Percentiles rank a stretch among this genome's conserved stretches.
Evolutionary conservation across 805 yeast genomes (phyloP).

Genomic region (Grigorovia transvaalensis): DNA sequence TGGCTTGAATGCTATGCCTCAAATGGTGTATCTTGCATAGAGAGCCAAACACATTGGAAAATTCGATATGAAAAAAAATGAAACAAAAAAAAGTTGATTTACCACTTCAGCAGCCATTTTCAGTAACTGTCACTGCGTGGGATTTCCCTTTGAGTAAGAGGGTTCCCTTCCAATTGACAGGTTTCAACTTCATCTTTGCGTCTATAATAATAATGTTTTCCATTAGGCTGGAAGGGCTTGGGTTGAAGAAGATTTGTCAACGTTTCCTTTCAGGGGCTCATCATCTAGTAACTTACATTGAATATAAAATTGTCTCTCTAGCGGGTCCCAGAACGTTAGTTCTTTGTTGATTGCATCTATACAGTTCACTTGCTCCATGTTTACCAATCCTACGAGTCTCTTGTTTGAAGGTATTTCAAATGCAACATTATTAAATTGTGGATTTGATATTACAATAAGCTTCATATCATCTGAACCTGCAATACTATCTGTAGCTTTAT

Average conservation of each 20-base stretch:
- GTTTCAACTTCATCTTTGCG: too few relatives aligned
- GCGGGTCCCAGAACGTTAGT: constrained; percentile 70
- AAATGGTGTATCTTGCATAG: too few relatives aligned
- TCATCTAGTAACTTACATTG: constrained; percentile 48
- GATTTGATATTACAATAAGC: constrained; percentile 73
- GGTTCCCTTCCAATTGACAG: too few relatives aligned
- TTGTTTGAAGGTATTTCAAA: constrained; percentile 51
- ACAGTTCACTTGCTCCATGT: constrained; percentile 26
- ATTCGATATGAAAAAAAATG: not conserved
- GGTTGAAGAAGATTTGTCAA: too few relatives aligned
- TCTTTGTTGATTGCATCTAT: constrained; percentile 25
- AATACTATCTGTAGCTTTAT: constrained; percentile 29
- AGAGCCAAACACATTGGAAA: too few relatives aligned
- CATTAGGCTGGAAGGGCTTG: too few relatives aligned
- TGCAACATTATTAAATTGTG: constrained; percentile 78
- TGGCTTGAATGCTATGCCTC: too few relatives aligned
- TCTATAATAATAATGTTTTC: too few relatives aligned
- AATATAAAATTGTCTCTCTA: constrained; percentile 54
- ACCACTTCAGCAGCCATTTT: not conserved
- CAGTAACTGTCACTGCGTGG: too few relatives aligned
- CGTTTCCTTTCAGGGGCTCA: not conserved
- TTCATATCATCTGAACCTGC: constrained; percentile 24
- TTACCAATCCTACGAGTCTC: constrained; percentile 27
- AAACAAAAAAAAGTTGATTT: not conserved
- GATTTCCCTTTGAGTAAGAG: too few relatives aligned